Conservation (phyloP, 441 rosid genomes). For the Euphorbia schlechtendalii region DNA sequence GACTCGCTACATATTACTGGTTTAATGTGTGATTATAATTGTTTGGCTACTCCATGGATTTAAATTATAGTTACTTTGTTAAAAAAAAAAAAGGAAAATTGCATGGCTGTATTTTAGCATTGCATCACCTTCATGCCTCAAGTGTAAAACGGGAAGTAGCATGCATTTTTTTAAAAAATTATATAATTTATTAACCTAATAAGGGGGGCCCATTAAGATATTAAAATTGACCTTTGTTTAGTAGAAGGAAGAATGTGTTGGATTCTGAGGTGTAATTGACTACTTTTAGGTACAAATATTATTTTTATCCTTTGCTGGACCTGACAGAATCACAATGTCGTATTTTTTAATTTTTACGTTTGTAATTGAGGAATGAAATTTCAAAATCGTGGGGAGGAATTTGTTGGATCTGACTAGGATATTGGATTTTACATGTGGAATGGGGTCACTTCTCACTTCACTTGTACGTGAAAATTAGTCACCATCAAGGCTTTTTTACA, state of each 20-base stretch:
- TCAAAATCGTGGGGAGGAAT: background rate
- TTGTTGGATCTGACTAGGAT: slow-evolving; percentile 42
- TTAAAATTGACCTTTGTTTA: background rate
- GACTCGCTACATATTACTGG: too few relatives aligned
- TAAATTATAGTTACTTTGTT: too few relatives aligned
- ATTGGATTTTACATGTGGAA: slow-evolving; percentile 26
- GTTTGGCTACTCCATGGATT: too few relatives aligned
- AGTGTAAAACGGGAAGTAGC: too few relatives aligned
- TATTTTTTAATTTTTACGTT: too few relatives aligned
- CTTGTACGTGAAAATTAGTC: background rate
- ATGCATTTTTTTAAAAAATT: background rate
- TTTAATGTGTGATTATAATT: too few relatives aligned
- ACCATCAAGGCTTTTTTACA: background rate
- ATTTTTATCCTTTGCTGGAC: background rate
- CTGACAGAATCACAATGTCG: background rate
- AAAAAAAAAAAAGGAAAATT: too few relatives aligned
- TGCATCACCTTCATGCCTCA: too few relatives aligned
- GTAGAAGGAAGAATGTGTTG: background rate
- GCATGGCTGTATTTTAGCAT: background rate
- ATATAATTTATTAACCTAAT: too few relatives aligned
- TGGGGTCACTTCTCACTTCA: slow-evolving; percentile 25
- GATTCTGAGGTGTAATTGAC: slow-evolving; percentile 16
- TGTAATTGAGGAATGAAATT: background rate
- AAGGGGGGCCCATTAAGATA: background rate
- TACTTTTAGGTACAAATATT: slow-evolving; percentile 1